Evolutionary conservation across 306 rosid genomes (phyloP).

Genomic region (Inga oerstediana): DNA sequence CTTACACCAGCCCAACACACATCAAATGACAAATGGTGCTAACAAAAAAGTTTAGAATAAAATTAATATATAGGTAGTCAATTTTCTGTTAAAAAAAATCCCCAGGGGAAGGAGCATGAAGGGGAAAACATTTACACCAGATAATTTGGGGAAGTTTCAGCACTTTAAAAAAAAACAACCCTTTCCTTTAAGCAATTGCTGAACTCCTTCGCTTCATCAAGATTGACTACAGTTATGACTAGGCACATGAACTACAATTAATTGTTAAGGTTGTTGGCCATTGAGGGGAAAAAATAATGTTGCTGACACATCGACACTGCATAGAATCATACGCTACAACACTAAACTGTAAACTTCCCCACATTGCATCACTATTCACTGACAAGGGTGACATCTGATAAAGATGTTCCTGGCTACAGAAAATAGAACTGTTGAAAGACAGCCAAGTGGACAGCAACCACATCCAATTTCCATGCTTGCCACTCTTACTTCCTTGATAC

Average conservation of each 20-base stretch:
- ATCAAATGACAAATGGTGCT: conserved; percentile 10
- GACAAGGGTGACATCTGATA: not conserved
- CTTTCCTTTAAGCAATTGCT: not conserved
- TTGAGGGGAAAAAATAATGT: not conserved
- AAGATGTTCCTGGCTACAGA: not conserved
- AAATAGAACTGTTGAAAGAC: not conserved
- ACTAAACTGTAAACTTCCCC: not conserved
- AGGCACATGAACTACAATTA: not conserved
- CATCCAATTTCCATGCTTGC: not conserved
- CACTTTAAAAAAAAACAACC: not conserved
- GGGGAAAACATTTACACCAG: not conserved
- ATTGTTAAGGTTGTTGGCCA: not conserved
- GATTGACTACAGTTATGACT: not conserved
- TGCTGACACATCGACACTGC: not conserved
- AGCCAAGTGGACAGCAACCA: not conserved
- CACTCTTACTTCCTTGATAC: not conserved
- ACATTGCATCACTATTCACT: not conserved
- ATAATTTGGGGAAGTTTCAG: not conserved
- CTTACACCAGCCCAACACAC: not conserved
- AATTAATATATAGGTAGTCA: not conserved
- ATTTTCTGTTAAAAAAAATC: not conserved
- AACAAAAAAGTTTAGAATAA: not conserved
- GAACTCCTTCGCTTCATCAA: not conserved
- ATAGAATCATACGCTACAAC: not conserved
- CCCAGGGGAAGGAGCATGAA: not conserved